Conservation (phyloP, 805 yeast species). For the Candida boleticola region DNA sequence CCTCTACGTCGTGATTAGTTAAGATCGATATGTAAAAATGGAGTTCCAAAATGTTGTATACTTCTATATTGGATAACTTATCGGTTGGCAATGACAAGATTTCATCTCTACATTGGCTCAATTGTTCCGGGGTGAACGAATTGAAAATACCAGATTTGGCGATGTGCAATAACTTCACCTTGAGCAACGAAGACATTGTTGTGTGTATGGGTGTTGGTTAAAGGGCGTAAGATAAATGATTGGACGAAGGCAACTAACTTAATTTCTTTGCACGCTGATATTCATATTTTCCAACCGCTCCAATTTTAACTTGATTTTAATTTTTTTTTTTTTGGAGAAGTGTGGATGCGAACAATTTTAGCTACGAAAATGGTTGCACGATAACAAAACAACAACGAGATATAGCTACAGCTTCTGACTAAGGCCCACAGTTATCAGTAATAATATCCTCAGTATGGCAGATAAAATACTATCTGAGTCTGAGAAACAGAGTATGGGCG, state of each 20-base stretch:
- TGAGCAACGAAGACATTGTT: conserved; percentile 16
- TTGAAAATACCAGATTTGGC: conserved; percentile 52
- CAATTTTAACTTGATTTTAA: no score
- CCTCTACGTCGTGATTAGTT: conserved; percentile 67
- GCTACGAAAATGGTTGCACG: no score
- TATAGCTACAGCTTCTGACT: no score
- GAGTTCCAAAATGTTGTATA: conserved; percentile 62
- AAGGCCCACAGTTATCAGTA: no score
- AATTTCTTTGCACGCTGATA: neutral
- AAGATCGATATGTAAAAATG: conserved; percentile 64
- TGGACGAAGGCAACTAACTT: no score
- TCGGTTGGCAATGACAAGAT: conserved; percentile 30
- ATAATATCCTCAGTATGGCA: no score
- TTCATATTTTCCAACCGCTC: neutral
- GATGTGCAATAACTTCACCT: conserved; percentile 49
- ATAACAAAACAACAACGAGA: no score
- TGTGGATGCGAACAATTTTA: no score
- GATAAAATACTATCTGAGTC: neutral
- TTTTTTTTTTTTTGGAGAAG: no score
- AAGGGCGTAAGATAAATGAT: no score
- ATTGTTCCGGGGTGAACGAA: conserved; percentile 45
- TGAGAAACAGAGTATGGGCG: neutral
- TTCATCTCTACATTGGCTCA: conserved; percentile 36
- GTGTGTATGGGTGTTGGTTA: neutral
- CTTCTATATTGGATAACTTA: conserved; percentile 43